Evolutionary conservation across 169 alveolate genomes (phyloP).

Genomic region (Plasmodium yoelii): DNA sequence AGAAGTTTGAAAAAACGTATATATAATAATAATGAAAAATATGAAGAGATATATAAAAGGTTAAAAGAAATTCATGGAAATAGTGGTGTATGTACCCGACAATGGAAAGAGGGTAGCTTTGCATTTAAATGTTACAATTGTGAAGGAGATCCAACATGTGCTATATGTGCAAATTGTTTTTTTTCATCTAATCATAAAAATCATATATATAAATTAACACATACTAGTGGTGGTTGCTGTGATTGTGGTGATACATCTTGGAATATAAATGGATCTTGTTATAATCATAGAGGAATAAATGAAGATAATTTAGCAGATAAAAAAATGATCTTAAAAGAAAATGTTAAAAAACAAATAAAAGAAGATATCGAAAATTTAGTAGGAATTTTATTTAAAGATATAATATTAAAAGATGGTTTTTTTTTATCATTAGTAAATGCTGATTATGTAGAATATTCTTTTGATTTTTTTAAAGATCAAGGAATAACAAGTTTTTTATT

Average conservation of each 20-base stretch:
- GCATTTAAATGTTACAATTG: conserved; percentile 77
- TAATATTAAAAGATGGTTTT: conserved; percentile 46
- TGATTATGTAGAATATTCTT: conserved; percentile 36
- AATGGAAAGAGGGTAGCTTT: conserved; percentile 66
- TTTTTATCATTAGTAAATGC: conserved; percentile 40
- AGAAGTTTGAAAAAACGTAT: conserved; percentile 31
- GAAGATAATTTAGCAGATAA: conserved; percentile 5
- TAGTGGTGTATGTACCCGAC: conserved; percentile 70
- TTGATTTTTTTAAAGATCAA: conserved; percentile 66
- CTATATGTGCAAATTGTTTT: conserved; percentile 71
- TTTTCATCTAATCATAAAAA: conserved; percentile 62
- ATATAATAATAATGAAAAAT: conserved; percentile 28
- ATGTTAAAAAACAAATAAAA: conserved; percentile 26
- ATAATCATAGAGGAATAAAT: conserved; percentile 63
- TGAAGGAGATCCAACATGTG: conserved; percentile 77
- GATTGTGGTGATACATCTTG: conserved; percentile 78
- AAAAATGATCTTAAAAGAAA: conserved; percentile 16
- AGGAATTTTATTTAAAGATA: conserved; percentile 49
- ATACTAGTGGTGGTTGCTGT: conserved; percentile 77
- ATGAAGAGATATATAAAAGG: conserved; percentile 37
- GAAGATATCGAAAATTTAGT: conserved; percentile 33
- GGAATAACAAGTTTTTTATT: conserved; percentile 58
- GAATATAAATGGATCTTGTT: conserved; percentile 70
- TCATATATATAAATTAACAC: conserved; percentile 56
- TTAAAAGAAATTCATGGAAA: conserved; percentile 74